phyloP scores from a whole-genome alignment of 257 asterid genomes.

The Salvia splendens region DNA sequence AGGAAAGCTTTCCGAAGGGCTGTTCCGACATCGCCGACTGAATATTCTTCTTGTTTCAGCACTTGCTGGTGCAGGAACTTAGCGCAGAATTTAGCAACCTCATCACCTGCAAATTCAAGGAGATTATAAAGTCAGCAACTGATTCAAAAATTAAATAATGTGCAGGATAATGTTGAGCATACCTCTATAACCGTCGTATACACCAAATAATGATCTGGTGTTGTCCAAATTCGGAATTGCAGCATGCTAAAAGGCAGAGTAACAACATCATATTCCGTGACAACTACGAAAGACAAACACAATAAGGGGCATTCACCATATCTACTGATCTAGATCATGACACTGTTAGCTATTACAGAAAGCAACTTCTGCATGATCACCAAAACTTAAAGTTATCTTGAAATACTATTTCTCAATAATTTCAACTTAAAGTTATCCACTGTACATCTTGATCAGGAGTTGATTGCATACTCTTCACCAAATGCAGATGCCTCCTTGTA shows the following conservation, averaged over 20 bases:
- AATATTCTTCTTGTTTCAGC: constrained; percentile 84
- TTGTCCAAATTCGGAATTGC: constrained; percentile 74
- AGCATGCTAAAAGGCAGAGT: constrained; percentile 68
- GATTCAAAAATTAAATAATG: too few species aligned
- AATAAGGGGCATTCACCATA: background rate
- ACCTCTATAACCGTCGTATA: constrained; percentile 99
- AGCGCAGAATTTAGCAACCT: constrained; percentile 96
- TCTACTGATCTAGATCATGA: background rate
- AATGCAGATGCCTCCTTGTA: background rate
- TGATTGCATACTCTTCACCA: background rate
- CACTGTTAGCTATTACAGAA: background rate
- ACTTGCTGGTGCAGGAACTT: constrained; percentile 96
- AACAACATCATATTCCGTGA: constrained; percentile 28
- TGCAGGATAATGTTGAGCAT: constrained; percentile 25
- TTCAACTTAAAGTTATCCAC: background rate
- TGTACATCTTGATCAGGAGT: background rate
- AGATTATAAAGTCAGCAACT: constrained; percentile 25
- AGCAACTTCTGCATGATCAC: background rate
- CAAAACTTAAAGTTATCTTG: background rate
- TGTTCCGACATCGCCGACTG: constrained; percentile 81
- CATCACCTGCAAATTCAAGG: constrained; percentile 67
- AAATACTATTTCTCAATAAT: background rate
- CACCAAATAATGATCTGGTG: constrained; percentile 90
- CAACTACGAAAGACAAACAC: constrained; percentile 1
- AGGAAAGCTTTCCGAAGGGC: constrained; percentile 80